phyloP scores from a whole-genome alignment of 176 grass and related monocot genomes.

The Eleusine indica region DNA sequence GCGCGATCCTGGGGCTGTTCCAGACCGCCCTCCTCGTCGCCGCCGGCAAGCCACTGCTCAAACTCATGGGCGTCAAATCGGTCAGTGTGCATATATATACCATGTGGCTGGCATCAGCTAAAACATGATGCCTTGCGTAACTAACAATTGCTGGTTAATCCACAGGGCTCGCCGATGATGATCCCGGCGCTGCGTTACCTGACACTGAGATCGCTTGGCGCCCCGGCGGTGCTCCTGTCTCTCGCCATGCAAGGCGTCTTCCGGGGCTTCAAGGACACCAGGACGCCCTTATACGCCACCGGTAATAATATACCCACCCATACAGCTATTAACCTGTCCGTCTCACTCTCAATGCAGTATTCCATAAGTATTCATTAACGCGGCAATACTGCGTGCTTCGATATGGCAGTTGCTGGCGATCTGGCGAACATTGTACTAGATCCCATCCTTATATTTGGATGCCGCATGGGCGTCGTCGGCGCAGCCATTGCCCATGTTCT shows the following conservation, averaged over 20 bases:
- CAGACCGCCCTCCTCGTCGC: constrained; percentile 69
- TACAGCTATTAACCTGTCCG: background rate
- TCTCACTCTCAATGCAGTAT: background rate
- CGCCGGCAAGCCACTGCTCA: constrained; percentile 10
- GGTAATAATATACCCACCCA: constrained; percentile 40
- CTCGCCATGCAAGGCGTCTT: constrained; percentile 98
- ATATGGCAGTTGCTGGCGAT: constrained; percentile 1
- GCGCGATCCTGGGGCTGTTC: constrained; percentile 70
- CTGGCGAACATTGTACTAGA: constrained; percentile 79
- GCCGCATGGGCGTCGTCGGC: constrained; percentile 73
- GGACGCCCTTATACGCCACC: constrained; percentile 83
- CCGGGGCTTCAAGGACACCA: constrained; percentile 93
- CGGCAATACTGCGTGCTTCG: background rate
- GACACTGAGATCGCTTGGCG: constrained; percentile 71
- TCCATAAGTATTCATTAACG: background rate
- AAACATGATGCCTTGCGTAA: background rate
- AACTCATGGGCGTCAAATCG: constrained; percentile 71
- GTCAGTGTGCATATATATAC: constrained; percentile 31
- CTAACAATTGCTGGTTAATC: background rate
- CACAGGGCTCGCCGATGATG: constrained; percentile 77
- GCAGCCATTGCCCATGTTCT: constrained; percentile 91
- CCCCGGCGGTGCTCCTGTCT: constrained; percentile 87
- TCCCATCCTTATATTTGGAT: constrained; percentile 90
- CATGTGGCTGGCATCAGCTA: background rate
- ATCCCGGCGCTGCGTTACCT: constrained; percentile 70